Evolutionary conservation across 495 filamentous ascomycete genomes (phyloP).

Genomic region (Aspergillus funiculosus): DNA sequence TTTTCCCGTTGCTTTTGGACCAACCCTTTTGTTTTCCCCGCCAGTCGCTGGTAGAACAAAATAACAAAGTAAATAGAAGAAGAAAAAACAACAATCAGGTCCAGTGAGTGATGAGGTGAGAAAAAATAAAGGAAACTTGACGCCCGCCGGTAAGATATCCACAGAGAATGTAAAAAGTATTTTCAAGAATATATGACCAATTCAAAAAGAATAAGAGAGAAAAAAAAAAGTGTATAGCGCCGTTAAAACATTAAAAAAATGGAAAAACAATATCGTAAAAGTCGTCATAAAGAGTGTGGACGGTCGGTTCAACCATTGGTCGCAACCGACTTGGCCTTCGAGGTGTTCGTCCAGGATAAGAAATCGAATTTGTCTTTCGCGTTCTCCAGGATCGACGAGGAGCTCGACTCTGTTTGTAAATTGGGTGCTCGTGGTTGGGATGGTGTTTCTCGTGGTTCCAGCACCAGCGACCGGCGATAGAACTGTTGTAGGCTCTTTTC

Average conservation of each 20-base stretch:
- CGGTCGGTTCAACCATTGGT: constrained; percentile 35
- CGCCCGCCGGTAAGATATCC: too few species aligned
- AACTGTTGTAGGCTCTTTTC: constrained; percentile 72
- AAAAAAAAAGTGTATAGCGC: constrained; percentile 8
- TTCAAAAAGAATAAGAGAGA: too few species aligned
- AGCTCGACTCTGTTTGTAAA: constrained; percentile 36
- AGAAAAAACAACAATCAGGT: too few species aligned
- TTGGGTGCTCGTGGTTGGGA: constrained; percentile 15
- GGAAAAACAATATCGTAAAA: constrained; percentile 13
- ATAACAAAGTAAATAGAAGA: neutral
- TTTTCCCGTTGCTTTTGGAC: constrained; percentile 5
- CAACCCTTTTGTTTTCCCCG: neutral
- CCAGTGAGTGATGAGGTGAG: too few species aligned
- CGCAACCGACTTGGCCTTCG: constrained; percentile 43
- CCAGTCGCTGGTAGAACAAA: neutral
- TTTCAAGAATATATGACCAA: too few species aligned
- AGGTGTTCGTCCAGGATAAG: constrained; percentile 48
- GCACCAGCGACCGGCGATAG: constrained; percentile 78
- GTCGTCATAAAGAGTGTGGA: constrained; percentile 9
- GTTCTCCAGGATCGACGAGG: constrained; percentile 47
- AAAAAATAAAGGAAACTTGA: too few species aligned
- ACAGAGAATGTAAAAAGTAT: too few species aligned
- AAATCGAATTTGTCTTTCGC: constrained; percentile 54
- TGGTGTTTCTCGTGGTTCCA: constrained; percentile 70
- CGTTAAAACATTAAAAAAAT: constrained; percentile 15